Evolutionary conservation across 2,329 filamentous ascomycete genomes (phyloP), one percentile per base, ranked within the genome.

Genomic region (Colletotrichum agaves): DNA sequence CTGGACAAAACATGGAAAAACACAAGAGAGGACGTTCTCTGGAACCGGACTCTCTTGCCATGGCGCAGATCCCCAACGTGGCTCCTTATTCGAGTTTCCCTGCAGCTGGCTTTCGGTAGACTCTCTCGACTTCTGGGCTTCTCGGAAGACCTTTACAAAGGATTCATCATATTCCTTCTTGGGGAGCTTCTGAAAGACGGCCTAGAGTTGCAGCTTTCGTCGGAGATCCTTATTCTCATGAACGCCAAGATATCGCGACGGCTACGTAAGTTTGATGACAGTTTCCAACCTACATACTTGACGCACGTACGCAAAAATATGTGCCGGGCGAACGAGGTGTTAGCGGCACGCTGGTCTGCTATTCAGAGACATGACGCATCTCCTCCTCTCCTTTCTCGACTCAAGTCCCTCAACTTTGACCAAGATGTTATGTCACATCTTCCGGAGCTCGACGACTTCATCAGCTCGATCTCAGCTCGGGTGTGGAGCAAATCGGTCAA

Each of bases 41-140:
- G 79, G 77, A 66, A 71, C 27, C 27, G 27, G 2, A 52, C 65
- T 1, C 53, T 57, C 11, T 13, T 63, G 1, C 84, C 83, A 0
- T 89, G 86, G 87, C 76, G 81, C 11, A 75, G 83, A 49, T 88
- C 86, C 12, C 77, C 86, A 0, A 65, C 84, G 0, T 90, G 86
- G 86, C 76, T 90, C 0, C 75, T 88, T 0, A 61, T 89, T 3
- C 83, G 87, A 0, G 85, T 88, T 0, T 73, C 79, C 0, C 67
- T 88, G 2, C 85, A 89, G 58, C 50, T 5, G 55, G 37, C 11
- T 11, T 23, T n/a, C 39, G 39, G 4, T 17, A 41, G 27, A 41
- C 35, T 8, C 3, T 21, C 27, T 2, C 43, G 69, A 11, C 63
- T 75, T n/a, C 49, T 61, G 31, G 44, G 55, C 4, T 21, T 15